Base-by-base conservation (phyloP, 2,329 filamentous ascomycete species). In the Sporothrix inflata region DNA sequence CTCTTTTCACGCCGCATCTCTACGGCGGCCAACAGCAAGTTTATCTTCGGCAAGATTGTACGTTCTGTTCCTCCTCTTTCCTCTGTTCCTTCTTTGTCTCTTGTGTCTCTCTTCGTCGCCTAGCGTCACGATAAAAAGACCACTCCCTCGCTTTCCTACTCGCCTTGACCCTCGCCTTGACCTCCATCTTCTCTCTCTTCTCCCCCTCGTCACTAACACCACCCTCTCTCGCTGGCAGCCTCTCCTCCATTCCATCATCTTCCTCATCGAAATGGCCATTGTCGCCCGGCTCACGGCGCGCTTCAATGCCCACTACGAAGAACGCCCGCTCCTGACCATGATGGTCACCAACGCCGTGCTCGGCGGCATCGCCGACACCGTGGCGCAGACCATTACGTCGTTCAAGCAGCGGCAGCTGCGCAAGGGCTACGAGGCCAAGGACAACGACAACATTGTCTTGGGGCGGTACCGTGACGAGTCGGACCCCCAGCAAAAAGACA, bases 271-370 rank as follows among this genome's bases (percentile, higher is more conserved):
- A 83, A 93, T 98, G 90, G 90, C 90, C 73, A 90, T 97, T 81
- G 88, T 95, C 74, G 92, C 91, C 76, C 88, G 96, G 76, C 85
- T 99, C 71, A 90, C 91, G 61, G 88, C 93, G 77, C 93, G 94
- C 80, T 99, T 97, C 86, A 98, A 97, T 83, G 88, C 90, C 76
- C 97, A 97, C 84, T 99, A 98, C 88, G 91, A 93, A 76, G 91
- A 94, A 79, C 92, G 93, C 79, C 96, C 95, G 79, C 93, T 99
- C 55, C 89, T 99, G 78, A 99, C 96, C 74, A 99, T 97, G 83
- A 99, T 99, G 95, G 93, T 98, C 79, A 97, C 95, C 81, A 99
- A 99, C 84, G 93, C 96, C 76, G 91, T 98, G 72, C 90, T 99
- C 73, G 94, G 94, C 83, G 96, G 96, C 77, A 91, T 99, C 77